Evolutionary conservation across 768 basidiomycete species (phyloP), one percentile per base, ranked within the genome.

Genomic region (Amanita polypyramis): DNA sequence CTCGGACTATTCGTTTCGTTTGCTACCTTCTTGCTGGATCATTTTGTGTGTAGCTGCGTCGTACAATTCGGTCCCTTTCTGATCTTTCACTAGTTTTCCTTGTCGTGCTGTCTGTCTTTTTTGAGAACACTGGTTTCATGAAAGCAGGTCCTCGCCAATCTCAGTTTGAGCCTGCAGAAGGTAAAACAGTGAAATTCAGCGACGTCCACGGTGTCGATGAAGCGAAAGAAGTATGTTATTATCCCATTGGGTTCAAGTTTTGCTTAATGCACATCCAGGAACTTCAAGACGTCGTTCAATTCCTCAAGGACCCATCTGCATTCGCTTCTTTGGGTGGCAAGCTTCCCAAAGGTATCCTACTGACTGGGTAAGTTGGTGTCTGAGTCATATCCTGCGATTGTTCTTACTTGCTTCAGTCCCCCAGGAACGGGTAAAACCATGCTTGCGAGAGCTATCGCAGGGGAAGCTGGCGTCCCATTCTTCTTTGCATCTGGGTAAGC

Each of bases 151-250:
- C 84, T 34, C 78, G 79, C 25, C 81, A 85, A 51, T 66, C 82
- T 21, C 83, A 94, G 56, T 97, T 93, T 58, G 84, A 93, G 56
- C 85, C 90, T 5, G 66, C 76, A 2, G 75, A 85, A 60, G 87
- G 82, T 25, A 89, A 87, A 57, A 72, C 79, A 1, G 85, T 94
- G 64, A 93, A 78, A 57, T 98, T 99, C 60, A 82, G 78, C 53
- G 96, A 99, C 64, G 93, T 99, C 4, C 94, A 98, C 54, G 96
- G 96, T 25, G 86, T 95, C 21, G 96, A 98, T 56, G 96, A 99
- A 65, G 96, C 88, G 30, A 98, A 98, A 65, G 80, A 85, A 60
- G 93, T 85, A 44, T 35, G 73, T 63, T n/a, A 10, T 29, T 25
- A 8, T 27, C 20, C 32, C 29, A 33, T 17, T 15, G 20, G 20